Conservation (phyloP, 345 rosid genomes). For the Jatropha curcas region DNA sequence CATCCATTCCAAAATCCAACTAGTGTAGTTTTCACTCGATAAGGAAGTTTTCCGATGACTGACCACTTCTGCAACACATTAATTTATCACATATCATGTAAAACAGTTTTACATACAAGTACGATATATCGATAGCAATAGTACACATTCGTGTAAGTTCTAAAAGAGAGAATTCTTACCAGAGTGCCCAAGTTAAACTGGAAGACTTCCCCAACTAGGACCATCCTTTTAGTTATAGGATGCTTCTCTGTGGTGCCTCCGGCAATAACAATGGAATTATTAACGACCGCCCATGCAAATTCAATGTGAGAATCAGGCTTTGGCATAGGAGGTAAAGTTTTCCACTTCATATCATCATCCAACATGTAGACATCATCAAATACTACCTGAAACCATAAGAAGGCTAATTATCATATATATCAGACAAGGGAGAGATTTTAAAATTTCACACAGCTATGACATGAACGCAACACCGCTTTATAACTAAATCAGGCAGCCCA, state of each 20-base stretch:
- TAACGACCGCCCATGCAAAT: conserved; percentile 91
- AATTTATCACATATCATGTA: not conserved
- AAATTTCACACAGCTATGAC: not conserved
- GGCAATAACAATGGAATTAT: conserved; percentile 74
- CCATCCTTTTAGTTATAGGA: conserved; percentile 86
- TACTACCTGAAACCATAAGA: conserved; percentile 62
- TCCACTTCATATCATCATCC: conserved; percentile 91
- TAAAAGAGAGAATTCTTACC: conserved; percentile 43
- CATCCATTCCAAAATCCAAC: conserved; percentile 86
- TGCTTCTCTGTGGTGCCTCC: conserved; percentile 99
- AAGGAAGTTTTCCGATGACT: conserved; percentile 83
- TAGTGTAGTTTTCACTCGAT: conserved; percentile 85
- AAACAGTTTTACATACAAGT: too few relatives aligned
- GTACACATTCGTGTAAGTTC: not conserved
- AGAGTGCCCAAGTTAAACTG: conserved; percentile 69
- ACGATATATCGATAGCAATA: not conserved
- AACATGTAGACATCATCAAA: conserved; percentile 83
- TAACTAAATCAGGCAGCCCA: not conserved
- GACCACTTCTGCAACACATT: conserved; percentile 74
- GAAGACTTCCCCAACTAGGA: conserved; percentile 81
- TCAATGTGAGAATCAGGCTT: conserved; percentile 95
- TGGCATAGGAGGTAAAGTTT: conserved; percentile 72
- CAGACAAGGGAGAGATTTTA: not conserved
- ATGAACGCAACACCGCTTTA: not conserved
- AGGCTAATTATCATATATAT: not conserved